phyloP scores from a whole-genome alignment of 2,329 filamentous ascomycete species.

The Capronia coronata region DNA sequence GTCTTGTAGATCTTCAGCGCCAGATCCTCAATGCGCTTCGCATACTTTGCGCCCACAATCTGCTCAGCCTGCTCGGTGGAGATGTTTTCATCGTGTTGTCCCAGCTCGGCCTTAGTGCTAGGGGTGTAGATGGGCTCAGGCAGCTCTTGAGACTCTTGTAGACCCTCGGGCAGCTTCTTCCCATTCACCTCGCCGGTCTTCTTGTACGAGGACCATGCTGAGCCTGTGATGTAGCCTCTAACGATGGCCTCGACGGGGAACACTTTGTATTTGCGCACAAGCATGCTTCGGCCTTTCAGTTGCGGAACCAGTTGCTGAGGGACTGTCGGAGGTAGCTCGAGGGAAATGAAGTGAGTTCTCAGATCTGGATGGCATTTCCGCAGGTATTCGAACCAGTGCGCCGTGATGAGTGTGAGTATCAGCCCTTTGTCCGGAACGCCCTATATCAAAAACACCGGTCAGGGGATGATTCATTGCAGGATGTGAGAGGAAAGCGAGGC shows the following conservation, averaged over 20 bases:
- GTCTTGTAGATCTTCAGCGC: constrained; percentile 57
- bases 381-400: constrained; percentile 62
- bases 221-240: constrained; percentile 83
- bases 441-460: constrained; percentile 42
- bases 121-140: constrained; percentile 69
- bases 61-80: constrained; percentile 56
- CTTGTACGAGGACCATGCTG: constrained; percentile 73
- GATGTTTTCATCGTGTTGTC: constrained; percentile 81
- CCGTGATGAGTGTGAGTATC: constrained; percentile 60
- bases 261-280: constrained; percentile 65
- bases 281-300: constrained; percentile 62
- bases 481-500: constrained; percentile 36
- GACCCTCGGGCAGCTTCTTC: constrained; percentile 59
- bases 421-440: constrained; percentile 62
- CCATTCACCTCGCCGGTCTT: constrained; percentile 72
- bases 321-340: constrained; percentile 50
- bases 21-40: constrained; percentile 58
- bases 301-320: constrained; percentile 13
- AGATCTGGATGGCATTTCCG: constrained; percentile 51
- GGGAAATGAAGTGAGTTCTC: constrained; percentile 57
- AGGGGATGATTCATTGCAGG: constrained; percentile 26
- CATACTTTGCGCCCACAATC: constrained; percentile 61
- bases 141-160: constrained; percentile 65
- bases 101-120: constrained; percentile 75
- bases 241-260: constrained; percentile 78